Conservation (phyloP, 2,329 filamentous ascomycete species). For the Exophiala bonariae region DNA sequence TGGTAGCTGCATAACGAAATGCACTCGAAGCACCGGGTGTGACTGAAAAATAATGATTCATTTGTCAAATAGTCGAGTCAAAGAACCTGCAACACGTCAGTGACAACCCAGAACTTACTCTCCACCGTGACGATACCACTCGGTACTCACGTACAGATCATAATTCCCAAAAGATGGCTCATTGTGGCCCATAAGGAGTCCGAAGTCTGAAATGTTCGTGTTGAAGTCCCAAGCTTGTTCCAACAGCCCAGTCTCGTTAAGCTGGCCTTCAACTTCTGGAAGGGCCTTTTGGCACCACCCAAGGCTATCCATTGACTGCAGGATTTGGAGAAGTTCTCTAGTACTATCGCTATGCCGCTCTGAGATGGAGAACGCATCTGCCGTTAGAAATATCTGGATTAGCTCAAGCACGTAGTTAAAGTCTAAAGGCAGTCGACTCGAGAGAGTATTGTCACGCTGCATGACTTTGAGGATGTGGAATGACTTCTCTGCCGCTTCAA, state of each 20-base stretch:
- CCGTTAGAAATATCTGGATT: neutral
- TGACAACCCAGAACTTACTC: too few species aligned
- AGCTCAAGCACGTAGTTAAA: conserved; percentile 3
- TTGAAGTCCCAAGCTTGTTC: neutral
- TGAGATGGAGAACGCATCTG: neutral
- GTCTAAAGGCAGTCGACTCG: neutral
- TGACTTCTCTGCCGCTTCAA: conserved; percentile 2
- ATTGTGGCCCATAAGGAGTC: too few species aligned
- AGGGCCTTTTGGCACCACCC: neutral
- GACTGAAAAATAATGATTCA: too few species aligned
- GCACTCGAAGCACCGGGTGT: too few species aligned
- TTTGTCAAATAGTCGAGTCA: too few species aligned
- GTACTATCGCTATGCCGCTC: neutral
- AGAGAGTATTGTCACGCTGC: neutral
- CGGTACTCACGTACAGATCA: too few species aligned
- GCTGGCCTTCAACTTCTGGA: neutral
- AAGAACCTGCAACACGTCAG: too few species aligned
- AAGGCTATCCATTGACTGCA: neutral
- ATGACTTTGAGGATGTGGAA: neutral
- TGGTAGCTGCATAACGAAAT: too few species aligned
- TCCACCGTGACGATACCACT: too few species aligned
- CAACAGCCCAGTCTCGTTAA: neutral
- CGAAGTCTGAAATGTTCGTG: too few species aligned
- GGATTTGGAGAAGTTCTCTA: neutral
- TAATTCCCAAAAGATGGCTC: too few species aligned